These are phyloP conservation scores for Leccinum incarnatum DNA, from an alignment of 768 basidiomycete species.

Conservation along the genomic window DNA sequence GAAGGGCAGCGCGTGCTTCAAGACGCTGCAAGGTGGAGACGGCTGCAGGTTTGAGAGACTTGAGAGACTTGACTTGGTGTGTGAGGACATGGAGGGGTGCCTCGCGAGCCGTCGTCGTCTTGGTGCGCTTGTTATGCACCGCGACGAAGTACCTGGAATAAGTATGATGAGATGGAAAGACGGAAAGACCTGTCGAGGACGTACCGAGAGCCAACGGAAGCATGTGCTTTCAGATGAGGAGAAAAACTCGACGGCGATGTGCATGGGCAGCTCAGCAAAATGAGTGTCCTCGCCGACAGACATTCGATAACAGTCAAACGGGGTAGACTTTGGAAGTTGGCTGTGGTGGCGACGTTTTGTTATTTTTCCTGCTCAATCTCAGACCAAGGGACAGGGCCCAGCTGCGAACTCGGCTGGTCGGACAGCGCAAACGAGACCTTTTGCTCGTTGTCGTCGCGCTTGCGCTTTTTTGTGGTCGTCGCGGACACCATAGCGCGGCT, in stretches of 20 bases:
- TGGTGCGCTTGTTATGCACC: slow-evolving; percentile 76
- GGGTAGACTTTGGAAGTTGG: slow-evolving; percentile 56
- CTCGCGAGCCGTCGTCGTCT: slow-evolving; percentile 68
- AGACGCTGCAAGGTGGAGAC: slow-evolving; percentile 51
- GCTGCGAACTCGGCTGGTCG: slow-evolving; percentile 32
- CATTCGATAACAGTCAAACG: slow-evolving; percentile 62
- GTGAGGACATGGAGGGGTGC: slow-evolving; percentile 67
- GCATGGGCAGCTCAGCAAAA: slow-evolving; percentile 32
- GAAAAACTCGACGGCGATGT: slow-evolving; percentile 81
- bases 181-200: slow-evolving; percentile 22
- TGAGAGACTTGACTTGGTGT: slow-evolving; percentile 82
- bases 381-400: slow-evolving; percentile 54
- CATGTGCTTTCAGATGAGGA: slow-evolving; percentile 54
- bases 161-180: slow-evolving; percentile 1
- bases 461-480: slow-evolving; percentile 46
- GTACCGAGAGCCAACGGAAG: slow-evolving; percentile 67
- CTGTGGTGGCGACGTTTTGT: slow-evolving; percentile 35
- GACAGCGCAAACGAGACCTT: slow-evolving; percentile 39
- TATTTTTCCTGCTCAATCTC: slow-evolving; percentile 2
- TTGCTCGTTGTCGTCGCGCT: slow-evolving; percentile 38
- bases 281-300: slow-evolving; percentile 22
- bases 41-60: slow-evolving; percentile 52
- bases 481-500: slow-evolving; percentile 19
- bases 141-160: slow-evolving; percentile 73
- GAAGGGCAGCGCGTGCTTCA: slow-evolving; percentile 73